These are phyloP conservation scores for Debaryomyces singareniensis DNA, from an alignment of 1,139 yeast genomes.

Conservation along the genomic window DNA sequence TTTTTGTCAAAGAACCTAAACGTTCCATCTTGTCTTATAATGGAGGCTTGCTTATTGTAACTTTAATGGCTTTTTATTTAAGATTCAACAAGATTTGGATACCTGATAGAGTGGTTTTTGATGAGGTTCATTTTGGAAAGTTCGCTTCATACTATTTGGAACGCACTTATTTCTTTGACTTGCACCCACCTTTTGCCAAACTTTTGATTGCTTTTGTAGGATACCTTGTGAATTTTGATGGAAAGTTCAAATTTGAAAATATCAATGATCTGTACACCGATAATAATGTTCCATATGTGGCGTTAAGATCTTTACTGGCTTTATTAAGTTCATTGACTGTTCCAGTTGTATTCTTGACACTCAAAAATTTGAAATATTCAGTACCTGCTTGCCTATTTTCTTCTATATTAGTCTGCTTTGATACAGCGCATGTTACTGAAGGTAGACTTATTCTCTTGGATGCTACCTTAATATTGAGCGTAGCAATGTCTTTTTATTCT, in stretches of 20 bases:
- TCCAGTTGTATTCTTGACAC: conserved; percentile 73
- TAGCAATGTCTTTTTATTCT: conserved; percentile 70
- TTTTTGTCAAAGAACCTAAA: too few species aligned
- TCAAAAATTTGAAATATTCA: conserved; percentile 78
- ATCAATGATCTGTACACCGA: conserved; percentile 79
- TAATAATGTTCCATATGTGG: conserved; percentile 82
- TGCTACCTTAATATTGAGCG: conserved; percentile 77
- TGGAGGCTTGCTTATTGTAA: conserved; percentile 42
- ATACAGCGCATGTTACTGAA: conserved; percentile 86
- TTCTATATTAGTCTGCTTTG: conserved; percentile 77
- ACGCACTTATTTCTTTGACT: conserved; percentile 84
- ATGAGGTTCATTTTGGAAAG: conserved; percentile 97
- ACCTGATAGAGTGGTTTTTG: conserved; percentile 90
- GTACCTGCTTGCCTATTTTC: conserved; percentile 75
- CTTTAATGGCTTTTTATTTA: conserved; percentile 59
- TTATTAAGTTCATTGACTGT: conserved; percentile 76
- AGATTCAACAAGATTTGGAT: conserved; percentile 66
- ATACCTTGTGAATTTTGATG: conserved; percentile 82
- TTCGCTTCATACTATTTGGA: conserved; percentile 85
- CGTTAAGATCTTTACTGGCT: conserved; percentile 80
- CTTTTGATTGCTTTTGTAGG: conserved; percentile 88
- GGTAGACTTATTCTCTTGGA: conserved; percentile 87
- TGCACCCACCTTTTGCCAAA: conserved; percentile 98
- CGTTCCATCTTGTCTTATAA: conserved; percentile 32
- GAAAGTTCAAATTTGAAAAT: conserved; percentile 81